Evolutionary conservation across 164 flowering plant species (phyloP).

Genomic region (Liquidambar formosana): DNA sequence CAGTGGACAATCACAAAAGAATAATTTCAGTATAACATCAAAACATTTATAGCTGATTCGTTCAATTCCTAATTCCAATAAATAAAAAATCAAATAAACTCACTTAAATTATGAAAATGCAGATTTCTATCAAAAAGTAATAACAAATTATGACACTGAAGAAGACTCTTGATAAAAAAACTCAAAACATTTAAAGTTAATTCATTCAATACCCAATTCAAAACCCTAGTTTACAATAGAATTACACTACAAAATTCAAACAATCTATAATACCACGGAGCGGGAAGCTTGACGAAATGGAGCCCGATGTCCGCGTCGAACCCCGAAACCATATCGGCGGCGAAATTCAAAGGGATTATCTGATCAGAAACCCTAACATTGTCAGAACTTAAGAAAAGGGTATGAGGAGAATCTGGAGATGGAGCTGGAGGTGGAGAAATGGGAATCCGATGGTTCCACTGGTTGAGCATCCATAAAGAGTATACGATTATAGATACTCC

Average conservation of each 20-base stretch:
- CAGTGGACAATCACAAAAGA: background rate
- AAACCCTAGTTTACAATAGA: background rate
- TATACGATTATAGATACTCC: slow-evolving; percentile 65
- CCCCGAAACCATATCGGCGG: slow-evolving; percentile 30
- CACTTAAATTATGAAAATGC: too few relatives aligned
- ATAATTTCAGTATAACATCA: background rate
- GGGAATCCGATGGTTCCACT: slow-evolving; percentile 50
- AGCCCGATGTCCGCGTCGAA: slow-evolving; percentile 27
- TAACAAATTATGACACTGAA: too few relatives aligned
- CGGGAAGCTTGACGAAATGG: slow-evolving; percentile 39
- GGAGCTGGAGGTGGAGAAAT: slow-evolving; percentile 29
- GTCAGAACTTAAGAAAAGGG: slow-evolving; percentile 8
- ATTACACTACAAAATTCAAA: background rate
- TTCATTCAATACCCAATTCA: slow-evolving; percentile 3
- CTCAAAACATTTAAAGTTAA: background rate
- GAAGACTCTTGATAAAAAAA: too few relatives aligned
- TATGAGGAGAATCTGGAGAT: slow-evolving; percentile 25
- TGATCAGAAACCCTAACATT: slow-evolving; percentile 11
- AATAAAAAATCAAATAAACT: too few relatives aligned
- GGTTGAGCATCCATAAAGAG: slow-evolving; percentile 69
- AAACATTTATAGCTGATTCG: background rate
- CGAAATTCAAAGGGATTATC: slow-evolving; percentile 19
- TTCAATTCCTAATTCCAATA: slow-evolving; percentile 1
- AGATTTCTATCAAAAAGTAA: too few relatives aligned
- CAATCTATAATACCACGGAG: slow-evolving; percentile 57